Conservation (phyloP, 2,329 filamentous ascomycete species). For the Fusarium decemcellulare region DNA sequence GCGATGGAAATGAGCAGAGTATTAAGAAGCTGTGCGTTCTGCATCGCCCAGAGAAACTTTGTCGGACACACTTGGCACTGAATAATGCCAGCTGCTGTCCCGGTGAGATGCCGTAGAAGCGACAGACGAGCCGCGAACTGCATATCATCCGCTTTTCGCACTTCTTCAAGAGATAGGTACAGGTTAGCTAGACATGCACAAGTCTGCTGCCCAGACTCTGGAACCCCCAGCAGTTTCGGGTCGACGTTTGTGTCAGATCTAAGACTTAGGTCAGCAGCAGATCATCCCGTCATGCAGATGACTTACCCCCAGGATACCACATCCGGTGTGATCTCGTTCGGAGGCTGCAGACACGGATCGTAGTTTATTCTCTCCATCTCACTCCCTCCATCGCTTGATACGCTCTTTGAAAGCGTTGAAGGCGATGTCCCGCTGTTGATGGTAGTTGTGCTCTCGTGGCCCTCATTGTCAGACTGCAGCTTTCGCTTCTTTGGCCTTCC, state of each 20-base stretch:
- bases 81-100: conserved; percentile 30
- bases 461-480: conserved; percentile 18
- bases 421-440: neutral
- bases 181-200: conserved; percentile 45
- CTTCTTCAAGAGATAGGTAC: conserved; percentile 44
- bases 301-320: conserved; percentile 34
- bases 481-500: conserved; percentile 46
- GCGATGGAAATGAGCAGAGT: conserved; percentile 44
- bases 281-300: neutral
- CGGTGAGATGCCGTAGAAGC: conserved; percentile 34
- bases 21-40: conserved; percentile 45
- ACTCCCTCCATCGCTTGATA: conserved; percentile 17
- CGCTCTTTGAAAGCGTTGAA: conserved; percentile 3
- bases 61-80: conserved; percentile 42
- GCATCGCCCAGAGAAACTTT: conserved; percentile 46
- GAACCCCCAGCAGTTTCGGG: conserved; percentile 13
- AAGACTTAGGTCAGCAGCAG: conserved; percentile 16
- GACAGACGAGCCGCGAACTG: conserved; percentile 36
- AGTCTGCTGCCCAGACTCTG: conserved; percentile 24
- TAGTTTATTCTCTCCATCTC: conserved; percentile 23
- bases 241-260: conserved; percentile 40
- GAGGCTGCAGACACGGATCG: conserved; percentile 28
- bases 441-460: conserved; percentile 12
- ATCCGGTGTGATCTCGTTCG: conserved; percentile 20
- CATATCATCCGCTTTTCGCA: conserved; percentile 35